These are phyloP conservation scores for Basipetospora sp. DNA, from an alignment of 2,329 filamentous ascomycete species.

Conservation along the genomic window DNA sequence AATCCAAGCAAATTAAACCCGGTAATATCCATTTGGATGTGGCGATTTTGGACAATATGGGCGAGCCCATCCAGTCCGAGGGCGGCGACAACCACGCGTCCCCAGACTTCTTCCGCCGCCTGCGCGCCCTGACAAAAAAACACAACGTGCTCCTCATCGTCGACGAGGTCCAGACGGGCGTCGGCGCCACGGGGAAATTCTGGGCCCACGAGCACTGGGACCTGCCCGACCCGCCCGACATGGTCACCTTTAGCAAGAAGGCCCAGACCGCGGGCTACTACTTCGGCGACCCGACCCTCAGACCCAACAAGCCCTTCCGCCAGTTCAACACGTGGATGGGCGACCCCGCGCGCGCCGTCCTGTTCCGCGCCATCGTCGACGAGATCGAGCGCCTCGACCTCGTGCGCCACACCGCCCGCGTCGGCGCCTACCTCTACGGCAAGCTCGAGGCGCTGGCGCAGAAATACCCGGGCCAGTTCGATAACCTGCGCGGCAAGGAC, in stretches of 20 bases:
- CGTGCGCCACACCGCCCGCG: conserved; percentile 63
- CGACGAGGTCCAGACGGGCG: conserved; percentile 72
- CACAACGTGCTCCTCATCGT: conserved; percentile 62
- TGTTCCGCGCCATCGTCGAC: conserved; percentile 64
- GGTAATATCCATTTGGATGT: too few species aligned
- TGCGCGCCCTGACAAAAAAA: conserved; percentile 56
- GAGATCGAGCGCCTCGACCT: conserved; percentile 63
- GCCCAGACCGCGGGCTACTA: conserved; percentile 75
- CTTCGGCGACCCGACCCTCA: conserved; percentile 57
- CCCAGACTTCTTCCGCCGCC: conserved; percentile 60
- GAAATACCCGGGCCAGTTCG: conserved; percentile 62
- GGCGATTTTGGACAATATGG: too few species aligned
- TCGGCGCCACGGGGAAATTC: conserved; percentile 75
- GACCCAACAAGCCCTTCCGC: conserved; percentile 69
- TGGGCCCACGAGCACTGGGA: conserved; percentile 82
- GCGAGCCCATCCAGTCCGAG: conserved; percentile 73
- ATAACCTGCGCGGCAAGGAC: conserved; percentile 73
- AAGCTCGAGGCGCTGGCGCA: conserved; percentile 52
- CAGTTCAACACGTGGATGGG: conserved; percentile 87
- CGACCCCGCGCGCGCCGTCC: conserved; percentile 60
- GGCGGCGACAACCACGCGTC: conserved; percentile 75
- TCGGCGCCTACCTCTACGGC: conserved; percentile 64
- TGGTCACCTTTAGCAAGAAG: conserved; percentile 83
- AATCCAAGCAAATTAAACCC: too few species aligned
- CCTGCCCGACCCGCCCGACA: conserved; percentile 56